Evolutionary conservation across 768 basidiomycete species (phyloP).

Genomic region (Lyophyllum semitale): DNA sequence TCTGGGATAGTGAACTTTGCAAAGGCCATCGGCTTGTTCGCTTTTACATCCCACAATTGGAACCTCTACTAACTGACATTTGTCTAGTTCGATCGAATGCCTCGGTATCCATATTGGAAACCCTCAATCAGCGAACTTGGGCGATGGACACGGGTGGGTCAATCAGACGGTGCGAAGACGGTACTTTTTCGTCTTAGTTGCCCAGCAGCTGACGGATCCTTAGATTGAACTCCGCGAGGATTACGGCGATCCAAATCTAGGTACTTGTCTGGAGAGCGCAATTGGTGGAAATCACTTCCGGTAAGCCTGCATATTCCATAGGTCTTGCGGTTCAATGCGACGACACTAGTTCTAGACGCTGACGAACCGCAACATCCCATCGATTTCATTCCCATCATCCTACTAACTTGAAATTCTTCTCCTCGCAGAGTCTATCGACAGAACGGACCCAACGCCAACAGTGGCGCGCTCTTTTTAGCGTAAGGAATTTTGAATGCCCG

Average conservation of each 20-base stretch:
- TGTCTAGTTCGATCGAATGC: constrained; percentile 52
- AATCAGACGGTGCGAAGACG: constrained; percentile 47
- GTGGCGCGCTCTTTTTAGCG: constrained; percentile 56
- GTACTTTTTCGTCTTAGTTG: neutral
- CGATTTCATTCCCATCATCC: neutral
- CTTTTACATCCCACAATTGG: constrained; percentile 23
- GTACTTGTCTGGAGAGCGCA: constrained; percentile 79
- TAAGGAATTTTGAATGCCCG: constrained; percentile 17
- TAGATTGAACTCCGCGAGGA: constrained; percentile 76
- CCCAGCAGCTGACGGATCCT: constrained; percentile 29
- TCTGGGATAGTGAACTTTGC: constrained; percentile 58
- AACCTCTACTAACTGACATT: constrained; percentile 22
- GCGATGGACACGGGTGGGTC: constrained; percentile 72
- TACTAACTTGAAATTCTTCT: neutral
- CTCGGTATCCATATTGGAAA: constrained; percentile 70
- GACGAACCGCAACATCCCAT: neutral
- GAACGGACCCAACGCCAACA: constrained; percentile 49
- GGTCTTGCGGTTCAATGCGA: neutral
- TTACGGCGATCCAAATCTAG: constrained; percentile 59
- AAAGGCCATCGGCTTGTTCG: constrained; percentile 63
- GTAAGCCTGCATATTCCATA: constrained; percentile 36
- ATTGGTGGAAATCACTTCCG: constrained; percentile 82
- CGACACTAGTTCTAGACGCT: neutral
- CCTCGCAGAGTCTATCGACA: constrained; percentile 52
- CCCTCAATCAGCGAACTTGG: constrained; percentile 71